phyloP scores from a whole-genome alignment of 176 grass and related monocot species.

The Thinopyrum elongatum region DNA sequence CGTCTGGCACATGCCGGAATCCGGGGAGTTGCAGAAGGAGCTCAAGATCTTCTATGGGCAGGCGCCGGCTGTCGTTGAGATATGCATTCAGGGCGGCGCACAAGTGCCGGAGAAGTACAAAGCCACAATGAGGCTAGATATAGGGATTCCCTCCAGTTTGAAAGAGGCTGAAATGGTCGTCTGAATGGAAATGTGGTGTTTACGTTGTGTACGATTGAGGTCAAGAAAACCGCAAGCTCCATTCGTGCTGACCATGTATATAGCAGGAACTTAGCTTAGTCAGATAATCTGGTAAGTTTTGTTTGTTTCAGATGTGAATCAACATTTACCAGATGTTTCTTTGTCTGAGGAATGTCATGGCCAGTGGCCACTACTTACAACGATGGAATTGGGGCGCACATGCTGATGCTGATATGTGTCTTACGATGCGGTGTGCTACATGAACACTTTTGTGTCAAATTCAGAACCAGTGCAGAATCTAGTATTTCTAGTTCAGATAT shows the following conservation, averaged over 20 bases:
- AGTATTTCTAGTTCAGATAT: not conserved
- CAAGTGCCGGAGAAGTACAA: conserved; percentile 78
- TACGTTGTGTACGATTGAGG: not conserved
- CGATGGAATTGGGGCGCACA: not conserved
- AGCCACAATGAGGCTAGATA: conserved; percentile 81
- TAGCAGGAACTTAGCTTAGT: conserved; percentile 19
- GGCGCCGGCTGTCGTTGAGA: conserved; percentile 90
- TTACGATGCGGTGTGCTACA: not conserved
- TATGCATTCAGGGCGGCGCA: conserved; percentile 65
- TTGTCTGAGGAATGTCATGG: not conserved
- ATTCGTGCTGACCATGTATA: conserved; percentile 16
- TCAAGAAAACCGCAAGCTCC: not conserved
- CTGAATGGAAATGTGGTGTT: conserved; percentile 24
- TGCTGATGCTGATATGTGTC: not conserved
- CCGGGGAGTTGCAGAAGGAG: conserved; percentile 61
- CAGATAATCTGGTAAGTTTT: not conserved
- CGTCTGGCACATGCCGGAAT: conserved; percentile 89
- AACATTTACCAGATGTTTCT: not conserved
- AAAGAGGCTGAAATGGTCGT: conserved; percentile 94
- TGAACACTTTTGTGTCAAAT: not conserved
- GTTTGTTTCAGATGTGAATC: not conserved
- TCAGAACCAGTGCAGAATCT: not conserved
- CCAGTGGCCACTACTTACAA: not conserved
- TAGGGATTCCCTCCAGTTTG: conserved; percentile 80
- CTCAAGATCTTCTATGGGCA: conserved; percentile 93